Base-by-base conservation (phyloP, 768 basidiomycete genomes). In the Suillus alpinus region DNA sequence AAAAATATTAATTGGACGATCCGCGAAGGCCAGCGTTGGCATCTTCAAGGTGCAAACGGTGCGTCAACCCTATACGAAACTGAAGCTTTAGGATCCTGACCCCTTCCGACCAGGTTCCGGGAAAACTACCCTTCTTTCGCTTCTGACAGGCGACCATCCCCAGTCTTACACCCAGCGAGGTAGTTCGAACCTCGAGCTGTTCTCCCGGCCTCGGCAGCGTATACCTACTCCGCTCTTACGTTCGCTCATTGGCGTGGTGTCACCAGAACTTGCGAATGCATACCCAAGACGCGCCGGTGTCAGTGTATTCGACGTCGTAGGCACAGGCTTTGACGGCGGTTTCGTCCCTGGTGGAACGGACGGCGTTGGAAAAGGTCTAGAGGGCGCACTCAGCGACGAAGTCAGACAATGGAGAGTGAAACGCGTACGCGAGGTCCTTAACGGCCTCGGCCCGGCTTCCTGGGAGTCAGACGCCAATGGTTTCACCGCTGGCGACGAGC, bases 81-180 rank as follows among this genome's bases (percentile, higher is more conserved):
- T 18, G 43, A 20, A 31, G 5, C 12, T 31, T 47, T 6, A 51
- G 2, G 0, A 37, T 18, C 9, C 56, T 60, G 50, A 59, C 20
- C 14, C 20, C 26, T 26, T 20, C 1, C 14, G 23, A 26, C 4
- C 68, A 92, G 92, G 96, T 49, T 94, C 93, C 0, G 96, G 96
- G 16, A 99, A 98, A 77, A 95, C 95, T 0, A 98, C 96, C 0
- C 86, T 98, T 6, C 80, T 98, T 23, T 87, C 95, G 18, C 73
- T 98, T 34, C 76, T 99, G 41, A 94, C 94, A 0, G 96, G 96
- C 29, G 94, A 96, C 70, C 96, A 98, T 72, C 96, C 96, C 0
- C 92, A 94, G 63, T 98, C 96, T 1, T 98, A 90, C 77, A 88
- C 87, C 5, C 91, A 93, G 68, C 71, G 72, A 31, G 60, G 61